A percentile compares a stretch with the other conserved stretches of the same genome.
These are phyloP conservation scores for Amylostereum areolatum DNA, from an alignment of 1,284 basidiomycete genomes.

Conservation along the genomic window DNA sequence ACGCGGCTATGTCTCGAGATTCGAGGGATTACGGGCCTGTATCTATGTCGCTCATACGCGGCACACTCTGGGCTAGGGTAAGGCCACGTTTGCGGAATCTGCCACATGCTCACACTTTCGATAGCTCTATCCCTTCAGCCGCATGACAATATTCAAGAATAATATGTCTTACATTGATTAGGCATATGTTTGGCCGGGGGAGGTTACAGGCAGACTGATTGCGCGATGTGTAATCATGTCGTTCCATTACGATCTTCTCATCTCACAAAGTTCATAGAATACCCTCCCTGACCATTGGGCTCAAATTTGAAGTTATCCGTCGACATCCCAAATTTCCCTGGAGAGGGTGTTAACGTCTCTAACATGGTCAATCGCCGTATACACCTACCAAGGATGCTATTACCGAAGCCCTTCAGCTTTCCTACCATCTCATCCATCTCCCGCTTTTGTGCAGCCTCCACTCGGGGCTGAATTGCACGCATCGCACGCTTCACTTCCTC, in stretches of 20 bases:
- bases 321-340: slow-evolving; percentile 82
- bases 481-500: slow-evolving; percentile 46
- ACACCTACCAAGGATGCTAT: slow-evolving; percentile 77
- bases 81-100: slow-evolving; percentile 18
- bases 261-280: slow-evolving; percentile 81
- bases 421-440: slow-evolving; percentile 92
- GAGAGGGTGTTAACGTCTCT: not conserved
- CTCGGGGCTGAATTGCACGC: slow-evolving; percentile 52
- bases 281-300: slow-evolving; percentile 89
- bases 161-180: slow-evolving; percentile 41
- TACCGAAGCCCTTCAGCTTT: slow-evolving; percentile 91
- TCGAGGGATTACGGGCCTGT: slow-evolving; percentile 91
- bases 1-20: slow-evolving; percentile 78
- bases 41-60: slow-evolving; percentile 76
- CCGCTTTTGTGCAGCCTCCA: slow-evolving; percentile 72
- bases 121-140: slow-evolving; percentile 49
- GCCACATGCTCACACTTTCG: not conserved
- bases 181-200: not conserved
- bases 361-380: not conserved
- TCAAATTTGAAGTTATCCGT: slow-evolving; percentile 95
- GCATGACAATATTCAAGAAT: slow-evolving; percentile 43
- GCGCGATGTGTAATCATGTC: too few relatives aligned
- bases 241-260: slow-evolving; percentile 16
- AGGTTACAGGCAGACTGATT: not conserved
- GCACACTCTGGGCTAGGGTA: slow-evolving; percentile 75